Evolutionary conservation across 306 rosid genomes (phyloP).

Genomic region (Quercus ilex): DNA sequence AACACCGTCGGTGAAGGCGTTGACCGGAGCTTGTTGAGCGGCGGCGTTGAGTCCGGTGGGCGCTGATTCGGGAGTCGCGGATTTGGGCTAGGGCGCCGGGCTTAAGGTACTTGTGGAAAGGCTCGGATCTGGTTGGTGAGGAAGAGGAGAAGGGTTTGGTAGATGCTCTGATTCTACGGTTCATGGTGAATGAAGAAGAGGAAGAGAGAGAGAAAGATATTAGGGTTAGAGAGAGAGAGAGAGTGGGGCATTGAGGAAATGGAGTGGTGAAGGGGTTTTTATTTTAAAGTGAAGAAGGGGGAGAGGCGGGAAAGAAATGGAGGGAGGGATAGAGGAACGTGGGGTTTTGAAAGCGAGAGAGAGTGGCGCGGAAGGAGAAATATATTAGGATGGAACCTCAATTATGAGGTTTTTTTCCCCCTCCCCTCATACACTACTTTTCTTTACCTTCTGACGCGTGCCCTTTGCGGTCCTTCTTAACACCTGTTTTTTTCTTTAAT

Average conservation of each 20-base stretch:
- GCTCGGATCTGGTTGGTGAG: slow-evolving; percentile 21
- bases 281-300: slow-evolving; percentile 7
- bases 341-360: slow-evolving; percentile 4
- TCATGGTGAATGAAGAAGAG: slow-evolving; percentile 44
- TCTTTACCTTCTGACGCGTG: too few relatives aligned
- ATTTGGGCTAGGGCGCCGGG: slow-evolving; percentile 88
- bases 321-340: slow-evolving; percentile 15
- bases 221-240: slow-evolving; percentile 31
- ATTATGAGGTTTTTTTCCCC: too few relatives aligned
- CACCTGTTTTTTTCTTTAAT: too few relatives aligned
- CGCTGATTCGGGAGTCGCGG: slow-evolving; percentile 78
- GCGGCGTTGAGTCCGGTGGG: slow-evolving; percentile 42
- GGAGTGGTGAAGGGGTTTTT: slow-evolving; percentile 26
- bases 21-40: slow-evolving; percentile 11
- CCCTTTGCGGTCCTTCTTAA: too few relatives aligned
- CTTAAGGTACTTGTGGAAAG: slow-evolving; percentile 70
- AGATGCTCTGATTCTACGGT: slow-evolving; percentile 34
- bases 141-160: slow-evolving; percentile 11
- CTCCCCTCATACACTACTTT: too few relatives aligned
- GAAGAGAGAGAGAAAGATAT: background rate
- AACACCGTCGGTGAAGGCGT: slow-evolving; percentile 24
- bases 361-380: background rate
- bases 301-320: slow-evolving; percentile 41
- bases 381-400: too few relatives aligned
- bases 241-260: slow-evolving; percentile 31